Conservation (phyloP, 2,329 filamentous ascomycete genomes). For the Colletotrichum lupini region DNA sequence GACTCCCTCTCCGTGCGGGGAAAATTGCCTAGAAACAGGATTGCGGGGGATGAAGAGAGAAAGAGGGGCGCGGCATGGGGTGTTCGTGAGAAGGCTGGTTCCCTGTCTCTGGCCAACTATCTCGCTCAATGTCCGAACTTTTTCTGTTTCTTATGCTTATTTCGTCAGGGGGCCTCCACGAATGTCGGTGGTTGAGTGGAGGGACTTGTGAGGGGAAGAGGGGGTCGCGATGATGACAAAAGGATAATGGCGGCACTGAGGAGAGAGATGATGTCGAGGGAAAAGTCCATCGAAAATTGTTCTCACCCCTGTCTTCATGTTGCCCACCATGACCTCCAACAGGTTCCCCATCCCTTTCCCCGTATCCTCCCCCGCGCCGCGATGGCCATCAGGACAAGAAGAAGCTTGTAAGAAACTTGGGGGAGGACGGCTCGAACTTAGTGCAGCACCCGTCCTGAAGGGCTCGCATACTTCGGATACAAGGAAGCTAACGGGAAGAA, state of each 20-base stretch:
- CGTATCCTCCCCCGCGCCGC: background rate
- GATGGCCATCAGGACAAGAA: background rate
- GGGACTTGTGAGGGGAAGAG: background rate
- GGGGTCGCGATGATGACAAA: background rate
- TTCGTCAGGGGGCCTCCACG: background rate
- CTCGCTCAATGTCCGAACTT: conserved; percentile 4
- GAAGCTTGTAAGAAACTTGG: background rate
- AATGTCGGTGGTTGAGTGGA: background rate
- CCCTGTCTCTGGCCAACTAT: background rate
- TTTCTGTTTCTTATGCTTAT: conserved; percentile 13
- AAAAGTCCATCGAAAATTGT: background rate
- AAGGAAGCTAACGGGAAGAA: background rate
- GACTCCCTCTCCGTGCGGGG: conserved; percentile 6
- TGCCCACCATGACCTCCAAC: background rate
- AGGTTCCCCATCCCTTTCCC: background rate
- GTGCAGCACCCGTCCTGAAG: background rate
- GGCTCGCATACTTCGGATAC: background rate
- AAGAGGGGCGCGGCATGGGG: background rate
- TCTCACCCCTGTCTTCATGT: background rate
- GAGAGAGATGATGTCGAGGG: background rate
- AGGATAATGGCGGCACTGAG: background rate
- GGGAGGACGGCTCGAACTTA: background rate
- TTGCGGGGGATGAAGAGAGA: conserved; percentile 5
- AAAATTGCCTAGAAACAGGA: background rate
- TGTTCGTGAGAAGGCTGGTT: background rate